These are phyloP conservation scores for Colletotrichum higginsianum DNA, from an alignment of 2,329 filamentous ascomycete genomes.

Conservation along the genomic window DNA sequence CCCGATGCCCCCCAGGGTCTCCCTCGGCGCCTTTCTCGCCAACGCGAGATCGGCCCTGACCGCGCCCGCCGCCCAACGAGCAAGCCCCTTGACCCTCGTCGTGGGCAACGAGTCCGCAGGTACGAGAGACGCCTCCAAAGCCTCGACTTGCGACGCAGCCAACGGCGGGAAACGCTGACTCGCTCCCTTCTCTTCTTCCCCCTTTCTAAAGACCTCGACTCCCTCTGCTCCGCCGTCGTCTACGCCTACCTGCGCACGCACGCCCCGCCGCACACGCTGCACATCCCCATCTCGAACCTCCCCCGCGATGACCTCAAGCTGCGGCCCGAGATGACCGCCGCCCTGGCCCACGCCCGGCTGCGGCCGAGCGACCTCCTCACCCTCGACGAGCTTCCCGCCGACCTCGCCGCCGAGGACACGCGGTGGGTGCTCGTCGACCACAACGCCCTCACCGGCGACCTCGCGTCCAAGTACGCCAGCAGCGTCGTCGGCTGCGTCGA, in stretches of 20 bases:
- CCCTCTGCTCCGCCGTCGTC: constrained; percentile 80
- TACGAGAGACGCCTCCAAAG: constrained; percentile 48
- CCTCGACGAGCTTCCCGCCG: constrained; percentile 63
- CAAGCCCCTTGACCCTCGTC: constrained; percentile 70
- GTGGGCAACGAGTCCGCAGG: constrained; percentile 79
- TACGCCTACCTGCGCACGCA: constrained; percentile 81
- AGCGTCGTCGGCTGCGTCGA: constrained; percentile 79
- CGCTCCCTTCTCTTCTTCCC: not conserved
- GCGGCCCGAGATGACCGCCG: constrained; percentile 79
- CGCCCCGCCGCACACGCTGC: constrained; percentile 66
- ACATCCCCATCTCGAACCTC: constrained; percentile 83
- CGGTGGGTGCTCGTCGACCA: constrained; percentile 85
- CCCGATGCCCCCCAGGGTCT: constrained; percentile 52
- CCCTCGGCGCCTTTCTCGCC: constrained; percentile 66
- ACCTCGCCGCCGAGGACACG: constrained; percentile 68
- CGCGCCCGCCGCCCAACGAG: constrained; percentile 59
- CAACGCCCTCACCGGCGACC: constrained; percentile 77
- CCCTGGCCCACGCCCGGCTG: constrained; percentile 74
- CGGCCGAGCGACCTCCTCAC: constrained; percentile 75
- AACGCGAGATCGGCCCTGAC: constrained; percentile 64
- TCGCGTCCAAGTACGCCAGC: constrained; percentile 67
- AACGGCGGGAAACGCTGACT: not conserved
- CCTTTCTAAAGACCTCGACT: constrained; percentile 77
- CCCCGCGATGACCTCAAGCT: constrained; percentile 76
- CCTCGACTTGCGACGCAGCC: no score